A percentile compares a stretch with the other conserved stretches of the same genome.
phyloP scores from a whole-genome alignment of 2,329 filamentous ascomycete genomes.

The Aspergillus phoenicis region DNA sequence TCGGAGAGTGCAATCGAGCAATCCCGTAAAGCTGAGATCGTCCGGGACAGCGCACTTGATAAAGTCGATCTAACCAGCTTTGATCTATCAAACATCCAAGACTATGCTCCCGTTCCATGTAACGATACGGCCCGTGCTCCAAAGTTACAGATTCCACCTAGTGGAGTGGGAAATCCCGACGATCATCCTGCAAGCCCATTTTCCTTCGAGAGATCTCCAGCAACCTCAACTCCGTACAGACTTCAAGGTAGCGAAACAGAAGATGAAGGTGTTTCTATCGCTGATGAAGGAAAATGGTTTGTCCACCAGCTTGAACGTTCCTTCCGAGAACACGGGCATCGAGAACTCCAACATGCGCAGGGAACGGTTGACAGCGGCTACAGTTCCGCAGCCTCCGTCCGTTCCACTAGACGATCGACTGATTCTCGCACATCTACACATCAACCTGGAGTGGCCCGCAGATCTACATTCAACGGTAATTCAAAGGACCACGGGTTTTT shows the following conservation, averaged over 20 bases:
- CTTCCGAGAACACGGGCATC: conserved; percentile 15
- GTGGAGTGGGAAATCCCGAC: conserved; percentile 22
- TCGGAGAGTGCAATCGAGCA: background rate
- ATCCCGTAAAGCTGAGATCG: background rate
- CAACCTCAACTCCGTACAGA: conserved; percentile 15
- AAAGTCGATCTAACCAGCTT: background rate
- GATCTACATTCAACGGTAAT: conserved; percentile 23
- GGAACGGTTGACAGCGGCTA: conserved; percentile 44
- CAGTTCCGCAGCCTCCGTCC: conserved; percentile 39
- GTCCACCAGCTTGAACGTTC: conserved; percentile 14
- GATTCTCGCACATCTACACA: conserved; percentile 30
- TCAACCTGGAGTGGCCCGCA: conserved; percentile 10
- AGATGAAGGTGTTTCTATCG: conserved; percentile 21
- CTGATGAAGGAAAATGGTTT: conserved; percentile 24
- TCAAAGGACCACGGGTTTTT: conserved; percentile 11
- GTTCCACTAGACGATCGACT: conserved; percentile 31
- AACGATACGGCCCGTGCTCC: conserved; percentile 4
- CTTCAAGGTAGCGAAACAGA: conserved; percentile 21
- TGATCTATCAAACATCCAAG: background rate
- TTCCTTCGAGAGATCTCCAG: conserved; percentile 39
- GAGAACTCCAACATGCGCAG: conserved; percentile 27
- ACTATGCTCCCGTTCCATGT: background rate
- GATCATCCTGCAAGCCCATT: conserved; percentile 36
- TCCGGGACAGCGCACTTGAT: background rate
- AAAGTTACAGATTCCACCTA: conserved; percentile 24